Evolutionary conservation across 345 rosid genomes (phyloP).

Genomic region (Populus simonii): DNA sequence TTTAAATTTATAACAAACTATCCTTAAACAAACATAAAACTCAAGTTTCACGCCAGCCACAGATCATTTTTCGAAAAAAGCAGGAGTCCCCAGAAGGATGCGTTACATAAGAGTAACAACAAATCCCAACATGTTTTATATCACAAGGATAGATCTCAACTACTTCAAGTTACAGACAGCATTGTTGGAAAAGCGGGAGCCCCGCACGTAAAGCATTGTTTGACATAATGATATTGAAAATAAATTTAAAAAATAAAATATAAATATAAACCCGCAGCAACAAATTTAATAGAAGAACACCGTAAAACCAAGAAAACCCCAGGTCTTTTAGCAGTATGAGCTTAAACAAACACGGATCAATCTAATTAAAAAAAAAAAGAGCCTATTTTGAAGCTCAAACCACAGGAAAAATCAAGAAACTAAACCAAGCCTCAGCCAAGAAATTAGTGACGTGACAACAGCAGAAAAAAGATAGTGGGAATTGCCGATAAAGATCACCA

Average conservation of each 20-base stretch:
- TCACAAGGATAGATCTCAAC: background rate
- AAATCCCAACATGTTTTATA: background rate
- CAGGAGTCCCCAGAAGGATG: background rate
- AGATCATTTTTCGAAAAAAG: background rate
- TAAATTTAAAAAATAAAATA: too few relatives aligned
- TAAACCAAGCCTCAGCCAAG: background rate
- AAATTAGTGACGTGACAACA: background rate
- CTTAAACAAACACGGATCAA: background rate
- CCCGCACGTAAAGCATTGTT: too few relatives aligned
- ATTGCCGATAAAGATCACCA: constrained; percentile 7
- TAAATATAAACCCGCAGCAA: too few relatives aligned
- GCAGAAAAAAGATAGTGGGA: background rate
- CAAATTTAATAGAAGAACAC: background rate
- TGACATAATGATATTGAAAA: too few relatives aligned
- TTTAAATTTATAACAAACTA: too few relatives aligned
- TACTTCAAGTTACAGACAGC: background rate
- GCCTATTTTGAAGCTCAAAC: background rate
- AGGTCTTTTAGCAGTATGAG: background rate
- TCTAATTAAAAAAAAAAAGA: background rate
- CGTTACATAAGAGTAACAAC: background rate
- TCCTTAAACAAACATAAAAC: background rate
- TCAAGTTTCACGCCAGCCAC: background rate
- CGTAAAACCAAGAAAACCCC: background rate
- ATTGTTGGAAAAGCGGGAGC: background rate
- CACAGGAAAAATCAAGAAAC: background rate